Percentiles rank a stretch among this genome's conserved stretches.
These are phyloP conservation scores for Phytophthora citrophthora DNA, from an alignment of 352 stramenopile genomes.

Conservation along the genomic window DNA sequence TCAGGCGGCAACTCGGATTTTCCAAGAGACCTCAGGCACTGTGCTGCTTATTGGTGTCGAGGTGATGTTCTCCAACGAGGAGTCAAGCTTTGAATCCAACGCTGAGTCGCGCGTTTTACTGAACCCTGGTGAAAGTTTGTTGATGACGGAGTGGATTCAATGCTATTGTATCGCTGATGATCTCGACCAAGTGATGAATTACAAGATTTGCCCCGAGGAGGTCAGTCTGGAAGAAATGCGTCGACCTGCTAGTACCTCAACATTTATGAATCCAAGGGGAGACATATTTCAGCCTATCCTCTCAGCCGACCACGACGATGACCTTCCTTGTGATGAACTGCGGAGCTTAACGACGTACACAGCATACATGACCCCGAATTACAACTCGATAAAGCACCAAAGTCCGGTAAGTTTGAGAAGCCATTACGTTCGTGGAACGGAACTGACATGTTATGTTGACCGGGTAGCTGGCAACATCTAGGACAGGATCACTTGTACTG, in stretches of 20 bases:
- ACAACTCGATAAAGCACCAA: constrained; percentile 32
- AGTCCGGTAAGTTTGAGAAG: constrained; percentile 31
- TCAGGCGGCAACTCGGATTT: constrained; percentile 61
- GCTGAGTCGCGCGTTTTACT: constrained; percentile 74
- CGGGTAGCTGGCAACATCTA: constrained; percentile 37
- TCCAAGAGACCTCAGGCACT: constrained; percentile 66
- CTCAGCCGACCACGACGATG: constrained; percentile 28
- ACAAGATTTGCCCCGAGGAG: constrained; percentile 61
- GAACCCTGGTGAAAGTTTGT: constrained; percentile 75
- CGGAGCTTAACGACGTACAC: constrained; percentile 61
- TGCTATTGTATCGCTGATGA: constrained; percentile 90
- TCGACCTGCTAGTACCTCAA: constrained; percentile 31
- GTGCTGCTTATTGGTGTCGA: constrained; percentile 85
- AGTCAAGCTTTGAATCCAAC: constrained; percentile 24
- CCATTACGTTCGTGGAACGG: neutral
- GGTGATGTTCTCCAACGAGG: constrained; percentile 63
- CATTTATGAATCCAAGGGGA: constrained; percentile 52
- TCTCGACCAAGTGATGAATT: constrained; percentile 65
- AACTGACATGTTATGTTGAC: constrained; percentile 5
- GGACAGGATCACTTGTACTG: constrained; percentile 57
- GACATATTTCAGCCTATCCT: constrained; percentile 63
- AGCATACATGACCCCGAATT: constrained; percentile 51
- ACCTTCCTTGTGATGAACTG: constrained; percentile 43
- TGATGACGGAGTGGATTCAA: constrained; percentile 81
- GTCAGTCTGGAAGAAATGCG: constrained; percentile 50